Conservation (phyloP, 768 basidiomycete genomes). For the Boletus insuetus region DNA sequence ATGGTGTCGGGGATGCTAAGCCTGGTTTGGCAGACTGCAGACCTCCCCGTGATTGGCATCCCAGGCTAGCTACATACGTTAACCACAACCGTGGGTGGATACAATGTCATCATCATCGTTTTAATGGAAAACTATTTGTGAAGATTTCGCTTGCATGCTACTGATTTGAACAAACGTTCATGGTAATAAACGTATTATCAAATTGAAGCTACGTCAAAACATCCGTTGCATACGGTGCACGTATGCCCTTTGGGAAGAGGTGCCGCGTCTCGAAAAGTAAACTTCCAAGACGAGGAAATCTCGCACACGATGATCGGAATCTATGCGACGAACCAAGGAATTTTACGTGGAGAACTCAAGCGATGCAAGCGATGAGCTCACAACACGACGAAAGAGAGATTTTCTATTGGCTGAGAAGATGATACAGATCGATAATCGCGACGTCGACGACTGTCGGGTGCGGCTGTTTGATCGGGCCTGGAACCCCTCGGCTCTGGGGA, state of each 20-base stretch:
- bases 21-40: slow-evolving; percentile 4
- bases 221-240: slow-evolving; percentile 13
- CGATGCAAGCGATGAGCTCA: slow-evolving; percentile 7
- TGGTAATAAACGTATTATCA: slow-evolving; percentile 6
- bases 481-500: slow-evolving; percentile 14
- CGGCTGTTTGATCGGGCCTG: slow-evolving; percentile 10
- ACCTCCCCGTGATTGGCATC: background rate
- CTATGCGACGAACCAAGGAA: background rate
- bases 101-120: background rate
- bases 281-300: slow-evolving; percentile 10
- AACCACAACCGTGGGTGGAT: background rate
- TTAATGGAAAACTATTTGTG: background rate
- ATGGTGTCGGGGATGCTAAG: slow-evolving; percentile 10
- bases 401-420: slow-evolving; percentile 15
- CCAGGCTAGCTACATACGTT: too few relatives aligned
- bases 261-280: slow-evolving; percentile 11
- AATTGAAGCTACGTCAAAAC: slow-evolving; percentile 3
- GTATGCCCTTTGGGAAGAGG: slow-evolving; percentile 13
- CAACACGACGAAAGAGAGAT: background rate
- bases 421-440: slow-evolving; percentile 19
- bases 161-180: slow-evolving; percentile 2
- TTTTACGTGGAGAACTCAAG: slow-evolving; percentile 26
- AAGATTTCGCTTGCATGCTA: background rate
- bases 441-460: background rate
- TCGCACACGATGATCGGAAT: slow-evolving; percentile 12